Evolutionary conservation across 2,329 filamentous ascomycete genomes (phyloP), one percentile per base, ranked within the genome.

Genomic region (Colletotrichum musae): DNA sequence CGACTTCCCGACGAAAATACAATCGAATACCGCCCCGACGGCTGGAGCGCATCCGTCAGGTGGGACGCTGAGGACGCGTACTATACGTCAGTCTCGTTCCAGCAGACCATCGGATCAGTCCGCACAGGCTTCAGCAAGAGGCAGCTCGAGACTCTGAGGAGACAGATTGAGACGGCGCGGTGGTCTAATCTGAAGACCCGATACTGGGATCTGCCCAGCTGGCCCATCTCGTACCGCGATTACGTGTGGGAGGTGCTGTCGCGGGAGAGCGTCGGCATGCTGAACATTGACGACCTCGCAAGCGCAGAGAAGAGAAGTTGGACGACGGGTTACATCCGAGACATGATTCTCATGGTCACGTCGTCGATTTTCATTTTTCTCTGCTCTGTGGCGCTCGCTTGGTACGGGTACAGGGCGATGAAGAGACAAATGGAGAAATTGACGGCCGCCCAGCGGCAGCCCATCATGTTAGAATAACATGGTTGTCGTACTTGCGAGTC

Each of bases 11-110:
- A 59, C 5, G 48, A 64, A 0, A 48, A 53, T 15, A 47, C 32
- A 1, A 13, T 43, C 15, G 10, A 16, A n/a, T 36, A 21, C 12
- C 10, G 21, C 4, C 36, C 21, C 6, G 7, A 41, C 12, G 26
- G 36, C 21, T 24, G 13, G 7, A 15, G 6, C 12, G 41, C 12
- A 15, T 26, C 24, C 3, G 13, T 41, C 1, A 5, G 15, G 24
- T 57, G 43, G 64, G 18, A 26, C 10, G 26, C 13, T 2, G 63
- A 75, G 0, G 68, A 72, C 10, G 75, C 89, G 6, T 90, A 89
- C 78, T 93, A 92, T 76, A 88, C 91, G 15, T 90, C 87, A 51
- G 84, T 85, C 4, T 85, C 87, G 21, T 91, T 93, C 74, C 78
- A 77, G n/a, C 73, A 77, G 3, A 76, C 84, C 1, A 82, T 93